Evolutionary conservation across 2,329 filamentous ascomycete genomes (phyloP), one percentile per base, ranked within the genome.

Genomic region (Cordyceps farinosa): DNA sequence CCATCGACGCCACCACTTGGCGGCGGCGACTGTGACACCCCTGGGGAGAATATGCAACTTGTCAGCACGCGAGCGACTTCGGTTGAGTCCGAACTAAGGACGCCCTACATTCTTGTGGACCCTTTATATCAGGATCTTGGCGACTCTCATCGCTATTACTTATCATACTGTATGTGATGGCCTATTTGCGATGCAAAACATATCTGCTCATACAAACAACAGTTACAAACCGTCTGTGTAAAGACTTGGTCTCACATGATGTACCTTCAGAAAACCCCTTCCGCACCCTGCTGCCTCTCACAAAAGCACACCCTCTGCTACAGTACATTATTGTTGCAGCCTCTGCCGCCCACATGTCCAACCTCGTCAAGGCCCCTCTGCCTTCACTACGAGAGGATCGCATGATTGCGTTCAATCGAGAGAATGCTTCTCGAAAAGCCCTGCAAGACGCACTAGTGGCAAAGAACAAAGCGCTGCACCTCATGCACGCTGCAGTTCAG

Each of bases 61-160:
- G 66, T 72, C 57, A 64, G 69, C 64, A 68, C 57, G 56, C 66
- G 65, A 11, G 50, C 60, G 15, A 61, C 66, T 48, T 60, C 68
- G 63, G 65, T 62, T n/a, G 55, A 65, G 54, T 62, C 64, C 29
- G 65, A 66, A 52, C 66, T 70, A 51, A 68, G 71, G n/a, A 68
- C 68, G 40, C 74, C 79, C 5, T 76, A 77, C 73, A 69, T 71
- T 27, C 72, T 83, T 59, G 73, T 77, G 54, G 79, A 80, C 66
- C 78, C 77, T 54, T 65, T 79, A 38, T 78, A 75, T 65, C 77
- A 89, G 84, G 75, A 86, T 77, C 67, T 87, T 79, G 38, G 81
- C 80, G 42, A 77, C 82, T 38, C 73, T 51, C 71, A 78, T 64
- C 72, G 77, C 15, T 72, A 77, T 66, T 79, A 79, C 63, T 71